These are phyloP conservation scores for Tuber indicum DNA, from an alignment of 495 filamentous ascomycete species.

Conservation along the genomic window DNA sequence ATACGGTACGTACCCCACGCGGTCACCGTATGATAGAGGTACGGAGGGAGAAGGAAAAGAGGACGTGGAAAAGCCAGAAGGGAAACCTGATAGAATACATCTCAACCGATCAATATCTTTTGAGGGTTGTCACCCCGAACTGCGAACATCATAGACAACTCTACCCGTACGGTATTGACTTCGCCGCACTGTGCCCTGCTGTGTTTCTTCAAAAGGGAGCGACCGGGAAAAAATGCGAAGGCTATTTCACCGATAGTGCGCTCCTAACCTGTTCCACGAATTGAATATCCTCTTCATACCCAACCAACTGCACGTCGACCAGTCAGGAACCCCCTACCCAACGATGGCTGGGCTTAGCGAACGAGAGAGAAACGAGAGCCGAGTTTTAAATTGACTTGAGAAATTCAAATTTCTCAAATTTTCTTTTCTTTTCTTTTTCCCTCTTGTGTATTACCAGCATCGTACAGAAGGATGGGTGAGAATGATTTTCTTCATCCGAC, in stretches of 20 bases:
- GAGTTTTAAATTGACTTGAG: slow-evolving; percentile 22
- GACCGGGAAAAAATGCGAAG: slow-evolving; percentile 20
- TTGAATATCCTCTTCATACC: slow-evolving; percentile 21
- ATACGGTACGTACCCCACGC: not conserved
- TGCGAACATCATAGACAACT: slow-evolving; percentile 24
- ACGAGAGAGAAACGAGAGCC: slow-evolving; percentile 19
- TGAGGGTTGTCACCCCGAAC: slow-evolving; percentile 22
- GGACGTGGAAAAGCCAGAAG: not conserved
- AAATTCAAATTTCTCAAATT: slow-evolving; percentile 18
- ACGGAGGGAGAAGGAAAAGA: not conserved
- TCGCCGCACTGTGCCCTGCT: slow-evolving; percentile 28
- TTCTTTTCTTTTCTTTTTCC: slow-evolving; percentile 15
- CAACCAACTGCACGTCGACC: slow-evolving; percentile 21
- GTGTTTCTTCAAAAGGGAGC: slow-evolving; percentile 26
- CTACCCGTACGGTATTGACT: slow-evolving; percentile 9
- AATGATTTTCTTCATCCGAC: not conserved
- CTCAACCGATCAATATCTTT: slow-evolving; percentile 20
- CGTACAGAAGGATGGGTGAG: not conserved
- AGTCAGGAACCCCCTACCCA: slow-evolving; percentile 23
- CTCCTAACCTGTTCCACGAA: slow-evolving; percentile 28
- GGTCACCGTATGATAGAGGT: not conserved
- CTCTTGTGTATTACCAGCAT: slow-evolving; percentile 5
- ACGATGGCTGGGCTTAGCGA: slow-evolving; percentile 21
- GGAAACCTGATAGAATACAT: slow-evolving; percentile 5
- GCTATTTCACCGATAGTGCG: slow-evolving; percentile 29